Conservation (phyloP, 495 filamentous ascomycete species). For the Aspergillus bertholletiae region DNA sequence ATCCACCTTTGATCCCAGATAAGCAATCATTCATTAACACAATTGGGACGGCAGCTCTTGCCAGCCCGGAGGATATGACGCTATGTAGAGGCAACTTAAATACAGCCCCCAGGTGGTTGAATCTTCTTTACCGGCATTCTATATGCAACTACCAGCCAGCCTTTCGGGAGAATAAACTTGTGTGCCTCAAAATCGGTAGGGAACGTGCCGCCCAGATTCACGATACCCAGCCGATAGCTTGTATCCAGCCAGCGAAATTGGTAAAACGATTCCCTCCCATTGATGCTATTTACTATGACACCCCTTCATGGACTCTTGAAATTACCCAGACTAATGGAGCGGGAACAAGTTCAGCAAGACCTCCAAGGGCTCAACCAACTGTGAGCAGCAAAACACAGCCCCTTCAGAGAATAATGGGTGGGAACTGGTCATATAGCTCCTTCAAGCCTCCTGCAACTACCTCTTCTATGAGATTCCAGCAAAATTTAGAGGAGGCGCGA, state of each 20-base stretch:
- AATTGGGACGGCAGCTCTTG: not conserved
- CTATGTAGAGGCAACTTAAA: not conserved
- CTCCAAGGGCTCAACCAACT: not conserved
- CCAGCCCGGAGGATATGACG: not conserved
- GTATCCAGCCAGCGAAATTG: not conserved
- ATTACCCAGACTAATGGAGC: not conserved
- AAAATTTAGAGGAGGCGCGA: not conserved
- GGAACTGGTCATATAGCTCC: not conserved
- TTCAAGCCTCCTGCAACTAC: not conserved
- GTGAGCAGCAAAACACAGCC: not conserved
- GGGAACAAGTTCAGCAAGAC: not conserved
- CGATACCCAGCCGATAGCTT: not conserved
- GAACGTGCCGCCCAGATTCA: slow-evolving; percentile 12
- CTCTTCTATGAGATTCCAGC: not conserved
- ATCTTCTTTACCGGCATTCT: not conserved
- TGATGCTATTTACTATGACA: not conserved
- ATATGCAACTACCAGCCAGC: not conserved
- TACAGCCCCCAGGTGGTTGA: slow-evolving; percentile 2
- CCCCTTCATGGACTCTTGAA: not conserved
- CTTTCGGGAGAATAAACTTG: slow-evolving; percentile 5
- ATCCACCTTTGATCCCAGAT: not conserved
- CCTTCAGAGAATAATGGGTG: not conserved
- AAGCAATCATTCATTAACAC: slow-evolving; percentile 9
- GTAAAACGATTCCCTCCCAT: not conserved
- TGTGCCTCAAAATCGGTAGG: slow-evolving; percentile 13